A percentile compares a stretch with the other conserved stretches of the same genome.
Conservation (phyloP, 352 stramenopile genomes). For the Phytophthora niederhauseri region DNA sequence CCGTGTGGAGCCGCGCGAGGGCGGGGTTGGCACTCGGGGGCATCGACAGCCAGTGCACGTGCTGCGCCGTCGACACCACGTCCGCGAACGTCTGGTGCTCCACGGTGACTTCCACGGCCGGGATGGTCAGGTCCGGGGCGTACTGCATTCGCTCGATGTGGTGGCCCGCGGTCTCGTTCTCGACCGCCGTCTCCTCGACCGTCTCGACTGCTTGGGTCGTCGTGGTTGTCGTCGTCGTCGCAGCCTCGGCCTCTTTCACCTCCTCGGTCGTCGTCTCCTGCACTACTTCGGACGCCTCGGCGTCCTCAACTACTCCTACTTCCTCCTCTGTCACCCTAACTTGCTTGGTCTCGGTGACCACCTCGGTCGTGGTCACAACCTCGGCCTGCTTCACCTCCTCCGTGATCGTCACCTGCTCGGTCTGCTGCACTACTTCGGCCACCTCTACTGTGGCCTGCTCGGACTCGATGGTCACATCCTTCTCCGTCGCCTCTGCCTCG, state of each 20-base stretch:
- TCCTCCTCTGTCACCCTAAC: conserved; percentile 8
- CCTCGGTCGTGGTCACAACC: conserved; percentile 6
- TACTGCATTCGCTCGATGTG: neutral
- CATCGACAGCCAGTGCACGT: conserved; percentile 44
- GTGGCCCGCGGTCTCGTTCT: neutral
- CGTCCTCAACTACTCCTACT: neutral
- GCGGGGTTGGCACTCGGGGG: conserved; percentile 36
- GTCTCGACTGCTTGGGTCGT: neutral
- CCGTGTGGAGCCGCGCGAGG: conserved; percentile 43
- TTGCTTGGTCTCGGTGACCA: conserved; percentile 3
- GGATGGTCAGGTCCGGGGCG: neutral
- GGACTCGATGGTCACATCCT: neutral
- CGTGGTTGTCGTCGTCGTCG: neutral
- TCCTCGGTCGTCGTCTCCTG: conserved; percentile 1
- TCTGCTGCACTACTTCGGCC: conserved; percentile 18
- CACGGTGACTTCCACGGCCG: conserved; percentile 27
- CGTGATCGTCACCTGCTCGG: conserved; percentile 2
- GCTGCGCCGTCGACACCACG: conserved; percentile 26
- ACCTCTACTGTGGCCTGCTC: neutral
- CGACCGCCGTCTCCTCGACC: neutral
- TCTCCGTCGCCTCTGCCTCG: no score
- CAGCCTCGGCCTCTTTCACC: neutral
- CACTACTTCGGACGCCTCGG: neutral
- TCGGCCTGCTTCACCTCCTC: conserved; percentile 5
- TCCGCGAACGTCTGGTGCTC: conserved; percentile 34